Base-by-base conservation (phyloP, 768 basidiomycete species). In the Lactifluus pinguis region DNA sequence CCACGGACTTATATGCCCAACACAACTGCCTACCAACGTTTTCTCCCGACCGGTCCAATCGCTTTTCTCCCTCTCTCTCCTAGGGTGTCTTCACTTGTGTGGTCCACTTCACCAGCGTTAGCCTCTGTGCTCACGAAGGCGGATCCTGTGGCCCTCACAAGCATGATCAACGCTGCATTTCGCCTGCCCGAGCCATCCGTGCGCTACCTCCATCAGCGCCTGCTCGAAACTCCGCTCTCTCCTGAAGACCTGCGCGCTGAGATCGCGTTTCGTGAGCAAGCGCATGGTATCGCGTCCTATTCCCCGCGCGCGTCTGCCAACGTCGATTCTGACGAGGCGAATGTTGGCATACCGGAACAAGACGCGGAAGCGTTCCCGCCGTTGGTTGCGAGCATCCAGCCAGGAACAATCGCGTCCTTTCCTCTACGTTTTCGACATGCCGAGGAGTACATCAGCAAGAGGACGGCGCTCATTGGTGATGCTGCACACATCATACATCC, bases 401-500 rank as follows among this genome's bases (percentile, higher is more conserved):
- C 80, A 0, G 82, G 83, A 29, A 85, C 88, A 0, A 76, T 86
- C 49, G 95, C 95, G 0, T 91, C 91, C 1, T 99, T 98, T 76
- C 95, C 97, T 2, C 75, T 98, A 6, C 81, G 85, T 32, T 87
- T 90, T 63, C 89, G 82, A 51, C 97, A 98, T 66, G 87, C 91
- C 1, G 90, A 94, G 41, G 72, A 80, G 0, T 98, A 99, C 72
- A 75, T 95, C 48, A 92, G 94, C 15, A 85, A 85, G 68, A 81
- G 95, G 4, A 95, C 91, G 0, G 94, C 87, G 2, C 83, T 98
- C 8, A 82, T 98, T 1, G 97, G 97, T 2, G 97, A 99, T 72
- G 95, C 95, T 1, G 97, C 95, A 17, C 97, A 98, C 69, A 92
- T 91, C 0, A 77, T 93, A 1, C 95, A 98, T 69, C 95, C 97